Conservation (phyloP, 2,329 filamentous ascomycete species). For the Colletotrichum cuscutae region DNA sequence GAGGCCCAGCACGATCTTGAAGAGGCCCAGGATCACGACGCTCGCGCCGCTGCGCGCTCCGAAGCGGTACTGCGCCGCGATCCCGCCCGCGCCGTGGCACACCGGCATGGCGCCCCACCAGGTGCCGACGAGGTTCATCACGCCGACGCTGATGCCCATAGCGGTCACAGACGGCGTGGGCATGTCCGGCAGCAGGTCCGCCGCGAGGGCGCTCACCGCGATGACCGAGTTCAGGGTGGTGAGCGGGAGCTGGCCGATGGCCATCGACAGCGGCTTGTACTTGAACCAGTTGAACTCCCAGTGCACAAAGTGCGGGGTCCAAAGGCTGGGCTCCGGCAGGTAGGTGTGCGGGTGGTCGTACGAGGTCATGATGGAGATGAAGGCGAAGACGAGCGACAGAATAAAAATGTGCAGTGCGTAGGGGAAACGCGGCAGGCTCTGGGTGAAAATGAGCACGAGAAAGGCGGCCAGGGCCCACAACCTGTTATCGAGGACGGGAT, state of each 20-base stretch:
- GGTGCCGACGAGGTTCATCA: conserved; percentile 86
- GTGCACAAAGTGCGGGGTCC: conserved; percentile 64
- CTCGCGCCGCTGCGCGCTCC: conserved; percentile 89
- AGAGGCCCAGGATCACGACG: conserved; percentile 79
- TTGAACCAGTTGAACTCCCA: conserved; percentile 53
- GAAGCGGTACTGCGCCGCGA: conserved; percentile 92
- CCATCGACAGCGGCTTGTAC: conserved; percentile 61
- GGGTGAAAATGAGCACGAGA: conserved; percentile 74
- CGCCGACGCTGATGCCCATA: conserved; percentile 82
- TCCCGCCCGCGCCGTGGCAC: conserved; percentile 90
- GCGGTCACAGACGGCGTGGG: conserved; percentile 77
- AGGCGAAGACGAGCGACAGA: conserved; percentile 74
- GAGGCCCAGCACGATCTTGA: conserved; percentile 82
- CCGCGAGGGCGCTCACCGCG: conserved; percentile 82
- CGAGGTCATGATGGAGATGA: conserved; percentile 47
- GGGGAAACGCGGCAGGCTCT: conserved; percentile 73
- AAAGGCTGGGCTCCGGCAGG: conserved; percentile 66
- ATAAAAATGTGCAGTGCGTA: conserved; percentile 81
- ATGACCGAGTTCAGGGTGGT: conserved; percentile 94
- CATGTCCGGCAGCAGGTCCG: conserved; percentile 78
- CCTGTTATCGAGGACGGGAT: conserved; percentile 79
- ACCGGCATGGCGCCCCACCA: conserved; percentile 97
- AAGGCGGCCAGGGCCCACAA: conserved; percentile 82
- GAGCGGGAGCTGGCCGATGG: conserved; percentile 87
- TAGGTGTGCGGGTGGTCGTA: conserved; percentile 37